Evolutionary conservation across 371 early-diverging fungal species (phyloP).

Genomic region (Mucor piriformis): DNA sequence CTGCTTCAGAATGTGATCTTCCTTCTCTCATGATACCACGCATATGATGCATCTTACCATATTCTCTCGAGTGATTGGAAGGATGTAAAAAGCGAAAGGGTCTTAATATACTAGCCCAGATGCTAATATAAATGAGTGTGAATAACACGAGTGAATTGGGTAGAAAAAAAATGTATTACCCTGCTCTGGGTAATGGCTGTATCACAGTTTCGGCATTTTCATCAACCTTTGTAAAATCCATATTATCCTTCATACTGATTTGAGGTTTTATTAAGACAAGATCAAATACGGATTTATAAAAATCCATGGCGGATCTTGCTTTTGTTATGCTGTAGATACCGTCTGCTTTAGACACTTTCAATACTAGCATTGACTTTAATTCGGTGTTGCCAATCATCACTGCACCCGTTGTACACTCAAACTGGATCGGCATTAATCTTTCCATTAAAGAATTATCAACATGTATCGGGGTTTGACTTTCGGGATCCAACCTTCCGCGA

Average conservation of each 20-base stretch:
- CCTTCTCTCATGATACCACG: slow-evolving; percentile 54
- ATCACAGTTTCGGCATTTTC: slow-evolving; percentile 3
- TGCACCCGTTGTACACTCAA: slow-evolving; percentile 72
- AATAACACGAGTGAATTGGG: not conserved
- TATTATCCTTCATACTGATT: slow-evolving; percentile 64
- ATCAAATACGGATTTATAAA: slow-evolving; percentile 61
- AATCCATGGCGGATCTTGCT: slow-evolving; percentile 62
- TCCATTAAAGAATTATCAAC: slow-evolving; percentile 50
- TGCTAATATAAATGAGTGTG: slow-evolving; percentile 2
- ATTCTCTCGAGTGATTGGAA: slow-evolving; percentile 25
- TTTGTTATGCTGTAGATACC: slow-evolving; percentile 66
- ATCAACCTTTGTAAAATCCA: slow-evolving; percentile 54
- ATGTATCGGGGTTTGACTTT: slow-evolving; percentile 27
- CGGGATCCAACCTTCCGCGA: slow-evolving; percentile 34
- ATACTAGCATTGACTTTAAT: slow-evolving; percentile 65
- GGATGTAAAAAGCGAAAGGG: slow-evolving; percentile 23
- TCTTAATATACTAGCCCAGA: not conserved
- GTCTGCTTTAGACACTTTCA: slow-evolving; percentile 61
- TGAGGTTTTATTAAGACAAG: slow-evolving; percentile 58
- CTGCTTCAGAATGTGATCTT: slow-evolving; percentile 21
- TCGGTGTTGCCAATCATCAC: slow-evolving; percentile 79
- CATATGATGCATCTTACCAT: slow-evolving; percentile 51
- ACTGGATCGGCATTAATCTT: slow-evolving; percentile 70
- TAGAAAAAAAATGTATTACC: not conserved
- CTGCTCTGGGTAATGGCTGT: not conserved